phyloP scores from a whole-genome alignment of 139 green algal genomes.

The Volvox reticuliferus region DNA sequence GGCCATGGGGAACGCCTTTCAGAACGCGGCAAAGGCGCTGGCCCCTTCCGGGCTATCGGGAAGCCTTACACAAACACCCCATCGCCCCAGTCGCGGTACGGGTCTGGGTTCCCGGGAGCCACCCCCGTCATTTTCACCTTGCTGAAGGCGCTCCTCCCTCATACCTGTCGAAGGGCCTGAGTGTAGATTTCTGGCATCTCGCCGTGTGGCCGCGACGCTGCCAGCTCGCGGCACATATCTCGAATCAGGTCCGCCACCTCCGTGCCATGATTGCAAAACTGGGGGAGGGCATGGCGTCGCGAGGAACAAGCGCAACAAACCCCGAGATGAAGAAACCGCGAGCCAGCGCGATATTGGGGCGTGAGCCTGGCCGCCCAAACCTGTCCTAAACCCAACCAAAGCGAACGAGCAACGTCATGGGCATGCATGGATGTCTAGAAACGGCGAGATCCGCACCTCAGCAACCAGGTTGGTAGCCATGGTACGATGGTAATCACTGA shows the following conservation, averaged over 20 bases:
- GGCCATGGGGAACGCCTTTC: not conserved
- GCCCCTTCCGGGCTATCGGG: too few species aligned
- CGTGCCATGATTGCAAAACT: constrained; percentile 32
- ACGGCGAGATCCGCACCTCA: not conserved
- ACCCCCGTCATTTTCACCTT: not conserved
- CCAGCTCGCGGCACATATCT: constrained; percentile 34
- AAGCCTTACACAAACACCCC: too few species aligned
- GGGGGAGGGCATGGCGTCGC: not conserved
- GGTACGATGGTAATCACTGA: not conserved
- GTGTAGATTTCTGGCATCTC: constrained; percentile 35
- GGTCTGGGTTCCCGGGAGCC: not conserved
- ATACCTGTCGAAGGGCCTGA: not conserved
- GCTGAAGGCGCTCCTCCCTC: not conserved
- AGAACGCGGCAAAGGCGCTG: too few species aligned
- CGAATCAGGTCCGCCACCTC: constrained; percentile 42
- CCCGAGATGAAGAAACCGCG: too few species aligned
- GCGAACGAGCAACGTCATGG: too few species aligned
- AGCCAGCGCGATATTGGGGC: too few species aligned
- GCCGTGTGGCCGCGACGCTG: constrained; percentile 13
- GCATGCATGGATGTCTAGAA: too few species aligned
- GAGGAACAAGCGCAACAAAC: not conserved
- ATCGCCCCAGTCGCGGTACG: too few species aligned
- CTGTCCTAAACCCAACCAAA: too few species aligned
- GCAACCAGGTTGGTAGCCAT: constrained; percentile 22
- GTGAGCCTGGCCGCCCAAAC: too few species aligned